Evolutionary conservation across 306 rosid species (phyloP), one percentile per base, ranked within the genome.

Genomic region (Lathyrus aphaca): DNA sequence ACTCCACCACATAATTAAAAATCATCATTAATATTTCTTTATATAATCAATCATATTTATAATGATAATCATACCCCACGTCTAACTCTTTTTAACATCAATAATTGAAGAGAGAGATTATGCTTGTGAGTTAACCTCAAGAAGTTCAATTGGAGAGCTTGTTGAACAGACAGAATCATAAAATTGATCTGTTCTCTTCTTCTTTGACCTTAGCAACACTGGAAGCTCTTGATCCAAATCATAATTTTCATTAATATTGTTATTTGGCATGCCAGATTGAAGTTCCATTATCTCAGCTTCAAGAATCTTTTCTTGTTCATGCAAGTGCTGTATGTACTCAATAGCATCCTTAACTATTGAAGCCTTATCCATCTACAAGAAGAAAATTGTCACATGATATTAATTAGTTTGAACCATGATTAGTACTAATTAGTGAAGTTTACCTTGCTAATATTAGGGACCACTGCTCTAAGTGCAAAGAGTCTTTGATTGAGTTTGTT

Each of bases 381-480:
- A 2, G 4, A 59, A 23, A 27, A 2, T 5, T 2, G 6, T 29
- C 19, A 30, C 2, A 57, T 37, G 3, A 23, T 23, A 23, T 23
- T 23, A 51, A 66, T 19, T 6, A 23, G 15, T 2, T 23, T 23
- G 39, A 27, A 29, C 1, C 32, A 29, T 29, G 32, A 29, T 29
- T 29, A 29, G 32, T 29, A 29, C 8, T 29, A 4, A 29, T 29
- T 14, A 14, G 11, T 29, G 37, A 42, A 29, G 32, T 1, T 56
- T 56, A 87, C 98, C 97, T 93, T 93, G 89, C 84, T 88, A 6
- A 93, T 93, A 48, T 93, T 90, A 13, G 98, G 98, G 64, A 93
- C 98, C 76, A 88, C 97, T 2, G 97, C 84, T 82, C 98, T 83
- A 18, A 93, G 97, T 1, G 96, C 94, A 12, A 90, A 90, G 12